Percentiles rank a stretch among this genome's conserved stretches.
Conservation (phyloP, 805 yeast species). For the Monosporozyma siamensis region DNA sequence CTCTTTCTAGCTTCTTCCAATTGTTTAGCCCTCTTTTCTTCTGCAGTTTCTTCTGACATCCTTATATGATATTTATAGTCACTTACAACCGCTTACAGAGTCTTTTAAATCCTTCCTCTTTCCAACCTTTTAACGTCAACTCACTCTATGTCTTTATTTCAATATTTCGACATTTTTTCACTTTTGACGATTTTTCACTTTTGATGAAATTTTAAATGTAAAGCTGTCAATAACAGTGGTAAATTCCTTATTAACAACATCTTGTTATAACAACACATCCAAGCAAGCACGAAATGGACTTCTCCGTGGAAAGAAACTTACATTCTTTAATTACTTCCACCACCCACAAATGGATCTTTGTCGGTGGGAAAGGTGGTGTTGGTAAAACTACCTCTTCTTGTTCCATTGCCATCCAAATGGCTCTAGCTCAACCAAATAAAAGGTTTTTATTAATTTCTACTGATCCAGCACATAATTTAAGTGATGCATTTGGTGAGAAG, state of each 20-base stretch:
- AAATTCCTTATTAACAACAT: too few relatives aligned
- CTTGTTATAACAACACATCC: too few relatives aligned
- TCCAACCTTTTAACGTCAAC: neutral
- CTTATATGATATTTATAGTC: neutral
- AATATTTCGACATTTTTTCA: too few relatives aligned
- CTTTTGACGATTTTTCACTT: neutral
- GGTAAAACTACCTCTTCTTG: constrained; percentile 98
- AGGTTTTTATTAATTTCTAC: constrained; percentile 86
- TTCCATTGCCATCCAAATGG: constrained; percentile 89
- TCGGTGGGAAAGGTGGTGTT: constrained; percentile 99
- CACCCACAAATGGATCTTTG: constrained; percentile 88
- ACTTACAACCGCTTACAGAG: too few relatives aligned
- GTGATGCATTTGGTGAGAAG: constrained; percentile 97
- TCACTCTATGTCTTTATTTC: neutral
- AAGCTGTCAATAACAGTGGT: neutral
- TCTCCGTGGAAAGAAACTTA: constrained; percentile 62
- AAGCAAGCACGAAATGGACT: too few relatives aligned
- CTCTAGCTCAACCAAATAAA: constrained; percentile 67
- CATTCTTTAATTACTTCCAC: constrained; percentile 58
- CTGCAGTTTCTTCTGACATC: constrained; percentile 29
- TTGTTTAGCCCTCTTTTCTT: constrained; percentile 43
- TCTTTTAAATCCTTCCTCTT: neutral
- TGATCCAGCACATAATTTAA: constrained; percentile 96
- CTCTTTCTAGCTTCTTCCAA: constrained; percentile 68
- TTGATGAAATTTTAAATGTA: neutral